A percentile compares a stretch with the other conserved stretches of the same genome.
These are phyloP conservation scores for Podospora anserina DNA, from an alignment of 495 filamentous ascomycete genomes.

Conservation along the genomic window DNA sequence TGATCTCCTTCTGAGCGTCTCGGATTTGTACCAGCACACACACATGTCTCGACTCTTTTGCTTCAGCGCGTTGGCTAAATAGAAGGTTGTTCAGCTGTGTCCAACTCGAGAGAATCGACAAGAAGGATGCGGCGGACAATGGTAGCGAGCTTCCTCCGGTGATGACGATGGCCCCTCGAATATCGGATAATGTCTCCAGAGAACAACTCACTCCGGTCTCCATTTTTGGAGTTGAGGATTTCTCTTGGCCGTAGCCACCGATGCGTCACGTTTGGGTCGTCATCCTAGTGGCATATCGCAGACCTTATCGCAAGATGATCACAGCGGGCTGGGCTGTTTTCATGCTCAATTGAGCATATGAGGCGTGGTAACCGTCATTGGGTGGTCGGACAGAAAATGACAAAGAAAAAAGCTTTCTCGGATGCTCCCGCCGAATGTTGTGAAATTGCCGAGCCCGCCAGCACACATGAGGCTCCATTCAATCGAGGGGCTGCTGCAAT, in stretches of 20 bases:
- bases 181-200: slow-evolving; percentile 15
- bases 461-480: neutral
- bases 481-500: neutral
- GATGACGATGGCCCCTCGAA: slow-evolving; percentile 13
- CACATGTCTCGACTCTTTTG: slow-evolving; percentile 1
- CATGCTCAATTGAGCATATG: neutral
- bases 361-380: too few relatives aligned
- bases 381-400: neutral
- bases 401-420: neutral
- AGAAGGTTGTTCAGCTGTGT: neutral
- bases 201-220: neutral
- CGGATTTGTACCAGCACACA: slow-evolving; percentile 15
- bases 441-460: neutral
- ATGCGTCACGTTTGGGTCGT: neutral
- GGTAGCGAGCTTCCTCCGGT: slow-evolving; percentile 1
- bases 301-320: neutral
- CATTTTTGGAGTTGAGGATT: neutral
- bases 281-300: neutral
- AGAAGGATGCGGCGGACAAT: slow-evolving; percentile 7
- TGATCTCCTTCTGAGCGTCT: slow-evolving; percentile 20
- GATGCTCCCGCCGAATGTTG: neutral
- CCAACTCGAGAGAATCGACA: neutral
- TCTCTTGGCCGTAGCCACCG: neutral
- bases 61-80: slow-evolving; percentile 7
- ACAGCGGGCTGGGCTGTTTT: neutral